Percentiles rank a stretch among this genome's conserved stretches.
These are phyloP conservation scores for Podila epigama DNA, from an alignment of 192 early-diverging fungal species.

Conservation along the genomic window DNA sequence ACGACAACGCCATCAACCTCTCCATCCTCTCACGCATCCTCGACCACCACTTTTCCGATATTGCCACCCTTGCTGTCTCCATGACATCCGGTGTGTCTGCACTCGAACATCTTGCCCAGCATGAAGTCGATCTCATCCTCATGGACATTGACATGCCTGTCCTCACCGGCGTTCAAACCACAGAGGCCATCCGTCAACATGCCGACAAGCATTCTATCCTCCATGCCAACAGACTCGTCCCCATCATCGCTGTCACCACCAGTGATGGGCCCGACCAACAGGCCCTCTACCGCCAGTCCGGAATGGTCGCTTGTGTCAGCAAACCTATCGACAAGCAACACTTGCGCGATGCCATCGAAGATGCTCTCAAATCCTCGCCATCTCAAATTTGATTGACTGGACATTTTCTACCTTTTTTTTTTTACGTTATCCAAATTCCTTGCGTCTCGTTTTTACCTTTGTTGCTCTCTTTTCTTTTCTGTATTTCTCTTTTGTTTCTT, in stretches of 20 bases:
- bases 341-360: conserved; percentile 40
- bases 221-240: conserved; percentile 55
- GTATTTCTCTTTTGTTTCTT: no score
- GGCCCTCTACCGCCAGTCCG: conserved; percentile 54
- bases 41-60: conserved; percentile 51
- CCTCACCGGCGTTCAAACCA: conserved; percentile 66
- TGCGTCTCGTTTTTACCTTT: no score
- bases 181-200: conserved; percentile 54
- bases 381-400: neutral
- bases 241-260: conserved; percentile 73
- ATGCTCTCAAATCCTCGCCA: neutral
- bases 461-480: no score
- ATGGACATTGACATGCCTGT: conserved; percentile 79
- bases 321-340: conserved; percentile 53
- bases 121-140: conserved; percentile 62
- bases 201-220: conserved; percentile 44
- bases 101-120: conserved; percentile 46
- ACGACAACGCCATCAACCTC: conserved; percentile 76
- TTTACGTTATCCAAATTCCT: no score
- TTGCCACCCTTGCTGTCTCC: conserved; percentile 39
- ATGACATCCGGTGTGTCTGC: conserved; percentile 58
- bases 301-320: conserved; percentile 63
- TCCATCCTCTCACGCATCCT: conserved; percentile 64
- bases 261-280: conserved; percentile 56
- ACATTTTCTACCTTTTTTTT: no score